phyloP scores from a whole-genome alignment of 352 stramenopile genomes.

The Phytophthora citrophthora region DNA sequence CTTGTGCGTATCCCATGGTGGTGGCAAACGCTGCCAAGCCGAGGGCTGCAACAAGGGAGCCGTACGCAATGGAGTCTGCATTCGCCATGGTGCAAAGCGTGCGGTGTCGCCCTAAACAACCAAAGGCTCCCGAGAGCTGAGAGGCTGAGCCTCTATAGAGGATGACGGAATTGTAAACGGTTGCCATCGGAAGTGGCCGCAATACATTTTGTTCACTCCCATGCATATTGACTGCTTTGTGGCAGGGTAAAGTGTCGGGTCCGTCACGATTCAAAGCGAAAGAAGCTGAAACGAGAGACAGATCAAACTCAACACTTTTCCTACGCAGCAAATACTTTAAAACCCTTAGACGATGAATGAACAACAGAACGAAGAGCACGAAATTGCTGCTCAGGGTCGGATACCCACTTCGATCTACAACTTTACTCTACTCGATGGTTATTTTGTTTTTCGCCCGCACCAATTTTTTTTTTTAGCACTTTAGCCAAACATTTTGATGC shows the following conservation, averaged over 20 bases:
- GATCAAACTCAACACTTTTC: background rate
- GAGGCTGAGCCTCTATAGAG: constrained; percentile 28
- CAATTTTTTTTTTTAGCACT: background rate
- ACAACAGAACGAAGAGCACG: constrained; percentile 21
- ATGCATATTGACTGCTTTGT: constrained; percentile 13
- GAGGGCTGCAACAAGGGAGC: constrained; percentile 86
- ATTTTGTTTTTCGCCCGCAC: background rate
- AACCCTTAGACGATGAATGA: constrained; percentile 36
- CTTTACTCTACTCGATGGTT: constrained; percentile 8
- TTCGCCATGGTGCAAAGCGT: constrained; percentile 82
- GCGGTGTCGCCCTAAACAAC: constrained; percentile 34
- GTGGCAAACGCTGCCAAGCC: constrained; percentile 73
- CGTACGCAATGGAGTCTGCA: constrained; percentile 87
- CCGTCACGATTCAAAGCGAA: constrained; percentile 11
- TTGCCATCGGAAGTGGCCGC: constrained; percentile 45
- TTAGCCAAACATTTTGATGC: constrained; percentile 75
- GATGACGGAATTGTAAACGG: constrained; percentile 35
- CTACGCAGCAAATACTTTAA: constrained; percentile 8
- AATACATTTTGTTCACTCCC: constrained; percentile 35
- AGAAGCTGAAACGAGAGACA: constrained; percentile 23
- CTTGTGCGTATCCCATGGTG: constrained; percentile 76
- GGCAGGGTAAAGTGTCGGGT: constrained; percentile 1
- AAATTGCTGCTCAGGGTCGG: constrained; percentile 24
- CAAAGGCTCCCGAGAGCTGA: constrained; percentile 7
- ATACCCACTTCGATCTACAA: constrained; percentile 6